Evolutionary conservation across 257 asterid species (phyloP).

Genomic region (Fraxinus cuspidata): DNA sequence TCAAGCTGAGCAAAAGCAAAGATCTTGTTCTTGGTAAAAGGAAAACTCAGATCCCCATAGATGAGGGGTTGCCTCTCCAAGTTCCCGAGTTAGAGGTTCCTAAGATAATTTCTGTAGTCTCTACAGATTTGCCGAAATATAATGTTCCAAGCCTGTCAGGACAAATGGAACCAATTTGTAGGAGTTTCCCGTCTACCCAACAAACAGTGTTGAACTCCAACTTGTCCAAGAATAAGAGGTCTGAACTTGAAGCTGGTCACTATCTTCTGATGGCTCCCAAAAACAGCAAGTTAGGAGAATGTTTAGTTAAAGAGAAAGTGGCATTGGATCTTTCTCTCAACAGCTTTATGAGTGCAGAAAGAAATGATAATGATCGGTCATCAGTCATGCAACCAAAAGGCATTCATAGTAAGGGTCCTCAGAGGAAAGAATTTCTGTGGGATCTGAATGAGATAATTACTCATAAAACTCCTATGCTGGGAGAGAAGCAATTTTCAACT

Average conservation of each 20-base stretch:
- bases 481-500: constrained; percentile 28
- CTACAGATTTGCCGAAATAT: constrained; percentile 27
- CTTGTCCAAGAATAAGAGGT: constrained; percentile 33
- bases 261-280: constrained; percentile 25
- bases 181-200: constrained; percentile 21
- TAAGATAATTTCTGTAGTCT: constrained; percentile 15
- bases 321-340: constrained; percentile 61
- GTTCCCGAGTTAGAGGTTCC: constrained; percentile 22
- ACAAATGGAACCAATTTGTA: constrained; percentile 29
- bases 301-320: constrained; percentile 29
- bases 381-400: constrained; percentile 23
- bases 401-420: constrained; percentile 40
- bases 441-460: constrained; percentile 40
- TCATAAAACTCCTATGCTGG: constrained; percentile 13
- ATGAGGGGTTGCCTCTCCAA: constrained; percentile 11
- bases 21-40: constrained; percentile 31
- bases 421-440: neutral
- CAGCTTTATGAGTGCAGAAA: constrained; percentile 41
- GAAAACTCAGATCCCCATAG: constrained; percentile 29
- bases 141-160: constrained; percentile 22
- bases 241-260: constrained; percentile 37
- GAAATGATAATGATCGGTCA: constrained; percentile 19
- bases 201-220: constrained; percentile 24
- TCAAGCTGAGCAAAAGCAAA: constrained; percentile 35
- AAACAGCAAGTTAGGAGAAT: constrained; percentile 35